Conservation (phyloP, 352 stramenopile genomes). For the Globisporangium cystogenes region DNA sequence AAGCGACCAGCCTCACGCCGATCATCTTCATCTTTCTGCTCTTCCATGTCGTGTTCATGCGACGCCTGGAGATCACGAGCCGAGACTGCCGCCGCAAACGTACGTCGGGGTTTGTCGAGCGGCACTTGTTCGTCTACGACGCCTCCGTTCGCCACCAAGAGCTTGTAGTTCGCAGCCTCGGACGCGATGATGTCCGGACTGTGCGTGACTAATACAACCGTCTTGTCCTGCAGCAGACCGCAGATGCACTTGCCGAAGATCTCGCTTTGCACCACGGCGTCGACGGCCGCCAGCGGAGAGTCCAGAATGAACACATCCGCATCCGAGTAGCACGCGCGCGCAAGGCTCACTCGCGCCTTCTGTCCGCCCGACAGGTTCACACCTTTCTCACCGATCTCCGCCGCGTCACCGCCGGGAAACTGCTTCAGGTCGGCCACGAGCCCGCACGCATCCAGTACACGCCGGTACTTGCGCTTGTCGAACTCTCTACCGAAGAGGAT, state of each 20-base stretch:
- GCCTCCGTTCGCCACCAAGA: slow-evolving; percentile 13
- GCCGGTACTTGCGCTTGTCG: background rate
- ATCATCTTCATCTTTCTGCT: too few species aligned
- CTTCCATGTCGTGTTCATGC: too few species aligned
- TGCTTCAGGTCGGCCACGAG: background rate
- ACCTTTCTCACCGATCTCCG: background rate
- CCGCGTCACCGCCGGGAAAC: background rate
- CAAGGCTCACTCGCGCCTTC: slow-evolving; percentile 16
- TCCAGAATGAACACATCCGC: slow-evolving; percentile 87
- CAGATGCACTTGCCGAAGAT: slow-evolving; percentile 79
- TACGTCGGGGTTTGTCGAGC: too few species aligned
- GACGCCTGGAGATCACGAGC: too few species aligned
- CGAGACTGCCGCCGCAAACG: too few species aligned
- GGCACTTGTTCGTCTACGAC: too few species aligned
- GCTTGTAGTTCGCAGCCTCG: slow-evolving; percentile 14
- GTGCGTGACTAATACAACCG: slow-evolving; percentile 91
- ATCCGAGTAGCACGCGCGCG: slow-evolving; percentile 69
- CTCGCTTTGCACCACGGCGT: slow-evolving; percentile 91
- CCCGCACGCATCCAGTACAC: background rate
- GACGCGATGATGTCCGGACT: slow-evolving; percentile 61
- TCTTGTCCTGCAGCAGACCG: slow-evolving; percentile 39
- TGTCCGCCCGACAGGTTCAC: too few species aligned
- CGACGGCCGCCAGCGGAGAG: slow-evolving; percentile 91
- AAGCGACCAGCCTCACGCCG: too few species aligned
- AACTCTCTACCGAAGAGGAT: slow-evolving; percentile 82